Evolutionary conservation across 139 green algal species (phyloP).

Genomic region (Volvox reticuliferus): DNA sequence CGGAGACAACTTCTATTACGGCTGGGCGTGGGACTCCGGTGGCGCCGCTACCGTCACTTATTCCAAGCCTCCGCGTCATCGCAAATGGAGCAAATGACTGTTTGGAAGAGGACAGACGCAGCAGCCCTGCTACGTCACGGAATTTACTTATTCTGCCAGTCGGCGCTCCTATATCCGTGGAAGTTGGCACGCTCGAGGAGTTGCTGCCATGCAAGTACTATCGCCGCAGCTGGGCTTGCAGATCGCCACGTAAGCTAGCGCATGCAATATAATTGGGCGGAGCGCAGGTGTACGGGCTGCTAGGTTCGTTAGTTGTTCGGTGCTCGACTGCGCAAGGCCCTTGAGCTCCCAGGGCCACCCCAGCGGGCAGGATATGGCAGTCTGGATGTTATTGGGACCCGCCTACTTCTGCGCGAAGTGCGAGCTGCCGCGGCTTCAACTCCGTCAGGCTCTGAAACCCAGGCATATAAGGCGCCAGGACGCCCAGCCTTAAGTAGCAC

Average conservation of each 20-base stretch:
- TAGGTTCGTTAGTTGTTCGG: too few species aligned
- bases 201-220: slow-evolving; percentile 10
- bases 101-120: neutral
- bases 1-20: neutral
- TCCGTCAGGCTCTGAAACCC: too few species aligned
- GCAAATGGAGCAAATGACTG: neutral
- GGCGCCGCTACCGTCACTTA: neutral
- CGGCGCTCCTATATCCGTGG: slow-evolving; percentile 10
- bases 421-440: too few species aligned
- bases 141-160: slow-evolving; percentile 8
- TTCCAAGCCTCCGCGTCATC: neutral
- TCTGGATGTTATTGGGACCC: too few species aligned
- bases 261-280: too few species aligned
- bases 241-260: slow-evolving; percentile 4
- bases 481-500: too few species aligned
- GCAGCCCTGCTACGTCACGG: neutral
- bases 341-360: too few species aligned
- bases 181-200: slow-evolving; percentile 9
- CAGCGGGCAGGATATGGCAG: too few species aligned
- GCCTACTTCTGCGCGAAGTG: too few species aligned
- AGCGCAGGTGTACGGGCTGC: too few species aligned
- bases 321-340: too few species aligned
- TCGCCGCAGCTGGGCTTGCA: slow-evolving; percentile 7
- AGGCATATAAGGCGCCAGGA: too few species aligned
- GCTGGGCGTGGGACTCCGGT: slow-evolving; percentile 8